A percentile compares a stretch with the other conserved stretches of the same genome.
Conservation (phyloP, 2,329 filamentous ascomycete species). For the Fusarium denticulatum region DNA sequence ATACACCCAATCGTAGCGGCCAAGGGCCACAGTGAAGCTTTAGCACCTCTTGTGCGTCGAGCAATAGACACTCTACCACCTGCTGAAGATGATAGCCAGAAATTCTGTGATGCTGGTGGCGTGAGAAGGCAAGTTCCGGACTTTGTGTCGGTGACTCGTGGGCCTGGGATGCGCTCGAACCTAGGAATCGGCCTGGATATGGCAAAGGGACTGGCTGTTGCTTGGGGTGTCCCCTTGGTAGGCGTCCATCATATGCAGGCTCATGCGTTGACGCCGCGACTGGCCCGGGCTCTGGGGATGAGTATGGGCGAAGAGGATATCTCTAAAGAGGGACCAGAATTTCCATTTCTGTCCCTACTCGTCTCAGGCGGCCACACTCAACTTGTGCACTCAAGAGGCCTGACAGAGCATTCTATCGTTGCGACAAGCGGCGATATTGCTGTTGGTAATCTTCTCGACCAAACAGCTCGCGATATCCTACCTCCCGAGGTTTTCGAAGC, state of each 20-base stretch:
- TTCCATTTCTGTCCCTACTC: conserved; percentile 88
- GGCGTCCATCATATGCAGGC: conserved; percentile 98
- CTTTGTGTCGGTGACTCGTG: conserved; percentile 88
- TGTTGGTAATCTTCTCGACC: conserved; percentile 91
- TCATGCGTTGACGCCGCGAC: conserved; percentile 86
- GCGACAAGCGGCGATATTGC: conserved; percentile 82
- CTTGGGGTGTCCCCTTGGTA: conserved; percentile 83
- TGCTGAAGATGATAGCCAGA: conserved; percentile 1
- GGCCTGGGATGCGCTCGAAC: conserved; percentile 87
- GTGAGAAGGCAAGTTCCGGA: conserved; percentile 67
- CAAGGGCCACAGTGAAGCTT: conserved; percentile 75
- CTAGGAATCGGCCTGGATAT: conserved; percentile 81
- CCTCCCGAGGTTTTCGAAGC: conserved; percentile 66
- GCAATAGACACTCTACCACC: conserved; percentile 66
- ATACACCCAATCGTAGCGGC: conserved; percentile 83
- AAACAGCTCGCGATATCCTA: conserved; percentile 80
- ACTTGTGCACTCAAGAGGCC: conserved; percentile 76
- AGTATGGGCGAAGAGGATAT: conserved; percentile 23
- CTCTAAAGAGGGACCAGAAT: conserved; percentile 59
- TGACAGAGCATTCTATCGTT: conserved; percentile 77
- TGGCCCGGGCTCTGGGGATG: conserved; percentile 70
- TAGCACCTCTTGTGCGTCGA: conserved; percentile 74
- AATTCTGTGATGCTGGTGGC: conserved; percentile 25
- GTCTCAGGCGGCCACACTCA: conserved; percentile 94
- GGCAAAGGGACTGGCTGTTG: conserved; percentile 86